Conservation (phyloP, 148 eudicot species). For the Spergularia bocconei region DNA sequence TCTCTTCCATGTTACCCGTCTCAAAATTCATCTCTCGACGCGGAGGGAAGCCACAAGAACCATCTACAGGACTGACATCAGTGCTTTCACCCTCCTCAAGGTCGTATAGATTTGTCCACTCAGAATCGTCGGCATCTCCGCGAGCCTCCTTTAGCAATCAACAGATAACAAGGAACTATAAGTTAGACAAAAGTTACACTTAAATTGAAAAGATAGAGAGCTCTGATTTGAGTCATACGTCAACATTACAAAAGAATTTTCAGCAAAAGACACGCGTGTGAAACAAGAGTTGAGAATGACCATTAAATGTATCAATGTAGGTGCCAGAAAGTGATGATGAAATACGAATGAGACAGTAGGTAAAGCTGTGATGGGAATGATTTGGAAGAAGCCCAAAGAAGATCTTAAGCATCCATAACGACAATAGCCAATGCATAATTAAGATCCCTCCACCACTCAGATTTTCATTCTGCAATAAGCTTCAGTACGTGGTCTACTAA, state of each 20-base stretch:
- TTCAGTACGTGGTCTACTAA: too few relatives aligned
- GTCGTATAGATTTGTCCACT: conserved; percentile 74
- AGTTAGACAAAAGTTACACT: not conserved
- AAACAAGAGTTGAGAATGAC: not conserved
- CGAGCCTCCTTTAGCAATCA: conserved; percentile 45
- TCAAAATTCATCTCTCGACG: conserved; percentile 34
- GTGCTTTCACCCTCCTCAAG: conserved; percentile 57
- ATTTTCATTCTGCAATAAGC: too few relatives aligned
- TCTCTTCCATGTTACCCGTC: conserved; percentile 51
- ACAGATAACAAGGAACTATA: not conserved
- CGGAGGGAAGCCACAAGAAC: conserved; percentile 53
- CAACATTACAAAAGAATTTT: not conserved
- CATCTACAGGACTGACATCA: conserved; percentile 53
- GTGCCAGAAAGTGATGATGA: too few relatives aligned
- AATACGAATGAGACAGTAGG: too few relatives aligned
- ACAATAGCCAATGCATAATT: not conserved
- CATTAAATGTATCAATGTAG: not conserved
- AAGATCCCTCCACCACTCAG: too few relatives aligned
- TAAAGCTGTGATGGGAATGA: not conserved
- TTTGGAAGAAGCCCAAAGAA: not conserved
- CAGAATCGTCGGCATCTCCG: conserved; percentile 42
- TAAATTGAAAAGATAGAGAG: not conserved
- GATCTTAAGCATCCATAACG: not conserved
- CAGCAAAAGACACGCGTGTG: not conserved
- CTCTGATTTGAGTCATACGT: not conserved